phyloP scores from a whole-genome alignment of 768 basidiomycete genomes.

The Rhizopogon vesiculosus region DNA sequence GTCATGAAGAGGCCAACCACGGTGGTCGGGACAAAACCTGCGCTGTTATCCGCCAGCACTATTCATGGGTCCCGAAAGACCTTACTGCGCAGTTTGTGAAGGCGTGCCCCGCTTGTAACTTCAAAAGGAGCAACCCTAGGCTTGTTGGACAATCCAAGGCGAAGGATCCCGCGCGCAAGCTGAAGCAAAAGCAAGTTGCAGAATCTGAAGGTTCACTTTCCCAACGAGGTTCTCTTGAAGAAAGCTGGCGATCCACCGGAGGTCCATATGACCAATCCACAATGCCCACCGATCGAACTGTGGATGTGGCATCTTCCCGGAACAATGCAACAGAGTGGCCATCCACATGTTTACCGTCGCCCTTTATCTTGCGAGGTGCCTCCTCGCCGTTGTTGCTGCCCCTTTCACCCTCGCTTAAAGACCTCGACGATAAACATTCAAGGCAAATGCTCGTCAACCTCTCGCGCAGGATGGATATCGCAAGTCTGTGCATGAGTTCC shows the following conservation, averaged over 20 bases:
- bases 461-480: not conserved
- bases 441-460: not conserved
- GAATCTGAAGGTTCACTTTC: not conserved
- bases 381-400: not conserved
- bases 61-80: conserved; percentile 84
- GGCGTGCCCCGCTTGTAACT: conserved; percentile 70
- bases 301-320: not conserved
- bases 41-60: conserved; percentile 57
- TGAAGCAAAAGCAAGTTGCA: not conserved
- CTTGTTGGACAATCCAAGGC: conserved; percentile 10
- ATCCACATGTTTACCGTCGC: not conserved
- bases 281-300: not conserved
- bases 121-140: conserved; percentile 32
- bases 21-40: conserved; percentile 81
- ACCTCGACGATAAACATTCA: not conserved
- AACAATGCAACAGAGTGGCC: not conserved
- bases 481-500: not conserved
- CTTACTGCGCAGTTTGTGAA: conserved; percentile 76
- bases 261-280: conserved; percentile 21
- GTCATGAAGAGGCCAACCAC: conserved; percentile 61
- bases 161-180: not conserved
- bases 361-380: not conserved
- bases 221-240: not conserved
- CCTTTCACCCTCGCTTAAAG: not conserved
- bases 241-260: conserved; percentile 17